phyloP scores from a whole-genome alignment of 805 yeast species.

The Candida cerambycidarum region DNA sequence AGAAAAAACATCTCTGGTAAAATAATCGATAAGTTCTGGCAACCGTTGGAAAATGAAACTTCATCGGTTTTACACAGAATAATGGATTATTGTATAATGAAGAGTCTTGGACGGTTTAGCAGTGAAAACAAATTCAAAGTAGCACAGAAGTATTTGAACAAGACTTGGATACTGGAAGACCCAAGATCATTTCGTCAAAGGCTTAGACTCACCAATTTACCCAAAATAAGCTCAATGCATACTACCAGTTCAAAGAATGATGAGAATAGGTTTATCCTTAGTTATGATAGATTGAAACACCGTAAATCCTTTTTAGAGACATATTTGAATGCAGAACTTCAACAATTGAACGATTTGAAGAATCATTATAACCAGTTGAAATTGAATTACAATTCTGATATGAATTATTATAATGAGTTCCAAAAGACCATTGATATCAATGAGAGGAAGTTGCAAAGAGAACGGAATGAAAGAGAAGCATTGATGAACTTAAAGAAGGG shows the following conservation, averaged over 20 bases:
- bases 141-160: slow-evolving; percentile 24
- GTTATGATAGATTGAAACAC: slow-evolving; percentile 25
- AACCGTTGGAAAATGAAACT: slow-evolving; percentile 21
- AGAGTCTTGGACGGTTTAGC: slow-evolving; percentile 23
- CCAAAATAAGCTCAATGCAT: slow-evolving; percentile 21
- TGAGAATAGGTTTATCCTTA: slow-evolving; percentile 20
- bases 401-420: slow-evolving; percentile 31
- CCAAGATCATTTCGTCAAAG: slow-evolving; percentile 25
- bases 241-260: slow-evolving; percentile 13
- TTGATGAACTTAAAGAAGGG: not conserved
- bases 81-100: slow-evolving; percentile 25
- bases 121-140: slow-evolving; percentile 18
- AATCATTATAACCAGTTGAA: slow-evolving; percentile 23
- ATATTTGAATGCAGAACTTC: slow-evolving; percentile 39
- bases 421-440: slow-evolving; percentile 20
- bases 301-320: slow-evolving; percentile 33
- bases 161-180: slow-evolving; percentile 24
- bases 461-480: slow-evolving; percentile 4
- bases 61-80: slow-evolving; percentile 22
- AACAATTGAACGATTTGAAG: slow-evolving; percentile 35
- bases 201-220: slow-evolving; percentile 26
- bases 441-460: slow-evolving; percentile 16
- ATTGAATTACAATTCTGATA: slow-evolving; percentile 30
- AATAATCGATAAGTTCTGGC: slow-evolving; percentile 31
- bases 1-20: slow-evolving; percentile 22